phyloP scores from a whole-genome alignment of 176 grass and related monocot genomes.

The Pharus latifolius region DNA sequence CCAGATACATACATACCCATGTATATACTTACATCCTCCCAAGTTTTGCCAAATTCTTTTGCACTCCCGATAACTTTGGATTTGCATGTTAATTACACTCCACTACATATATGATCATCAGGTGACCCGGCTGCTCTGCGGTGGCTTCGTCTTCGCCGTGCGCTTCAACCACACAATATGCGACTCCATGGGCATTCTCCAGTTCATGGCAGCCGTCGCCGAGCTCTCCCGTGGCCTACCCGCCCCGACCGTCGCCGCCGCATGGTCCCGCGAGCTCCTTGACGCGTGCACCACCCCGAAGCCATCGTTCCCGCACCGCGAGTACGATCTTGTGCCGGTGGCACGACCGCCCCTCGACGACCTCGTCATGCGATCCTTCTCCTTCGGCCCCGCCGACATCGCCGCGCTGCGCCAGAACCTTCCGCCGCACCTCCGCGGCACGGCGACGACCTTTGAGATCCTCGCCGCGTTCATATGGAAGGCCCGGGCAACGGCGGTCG shows the following conservation, averaged over 20 bases:
- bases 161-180: slow-evolving; percentile 42
- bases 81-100: background rate
- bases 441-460: slow-evolving; percentile 16
- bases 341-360: background rate
- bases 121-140: slow-evolving; percentile 52
- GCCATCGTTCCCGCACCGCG: slow-evolving; percentile 22
- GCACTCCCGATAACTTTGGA: too few relatives aligned
- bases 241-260: background rate
- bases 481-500: slow-evolving; percentile 13
- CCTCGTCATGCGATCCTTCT: slow-evolving; percentile 14
- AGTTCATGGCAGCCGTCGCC: slow-evolving; percentile 20
- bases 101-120: background rate
- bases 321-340: background rate
- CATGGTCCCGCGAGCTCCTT: slow-evolving; percentile 45
- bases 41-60: too few relatives aligned
- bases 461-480: slow-evolving; percentile 25
- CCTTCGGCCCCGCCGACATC: background rate
- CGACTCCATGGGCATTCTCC: slow-evolving; percentile 24
- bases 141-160: slow-evolving; percentile 36
- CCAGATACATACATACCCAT: background rate
- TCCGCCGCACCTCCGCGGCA: background rate
- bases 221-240: slow-evolving; percentile 23
- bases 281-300: slow-evolving; percentile 12
- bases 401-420: background rate
- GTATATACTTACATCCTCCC: too few relatives aligned